Conservation (phyloP, 2,329 filamentous ascomycete genomes). For the Fusarium proliferatum region DNA sequence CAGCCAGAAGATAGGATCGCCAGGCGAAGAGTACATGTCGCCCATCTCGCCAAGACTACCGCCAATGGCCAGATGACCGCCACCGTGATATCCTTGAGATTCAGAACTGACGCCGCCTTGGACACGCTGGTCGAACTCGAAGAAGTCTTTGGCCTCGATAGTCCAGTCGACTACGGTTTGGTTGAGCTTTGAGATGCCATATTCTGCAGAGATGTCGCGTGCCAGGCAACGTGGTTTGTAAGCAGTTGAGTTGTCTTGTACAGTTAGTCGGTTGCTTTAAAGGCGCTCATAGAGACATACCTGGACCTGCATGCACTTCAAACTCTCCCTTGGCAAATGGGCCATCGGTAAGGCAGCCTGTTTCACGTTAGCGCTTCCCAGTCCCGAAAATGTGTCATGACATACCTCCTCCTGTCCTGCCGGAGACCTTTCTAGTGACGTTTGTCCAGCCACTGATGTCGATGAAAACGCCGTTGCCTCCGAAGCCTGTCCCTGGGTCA, state of each 20-base stretch:
- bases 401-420: neutral
- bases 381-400: accelerated
- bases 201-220: neutral
- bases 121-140: accelerated
- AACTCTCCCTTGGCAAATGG: neutral
- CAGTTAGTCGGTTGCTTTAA: accelerated
- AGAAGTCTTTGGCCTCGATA: neutral
- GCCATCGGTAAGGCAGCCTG: neutral
- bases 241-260: accelerated
- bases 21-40: neutral
- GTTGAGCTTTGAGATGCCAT: neutral
- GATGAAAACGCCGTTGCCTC: accelerated
- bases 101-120: neutral
- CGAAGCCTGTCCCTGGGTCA: accelerated
- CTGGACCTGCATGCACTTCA: neutral
- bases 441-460: neutral
- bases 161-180: neutral
- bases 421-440: accelerated
- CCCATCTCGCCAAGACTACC: neutral
- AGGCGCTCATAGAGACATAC: accelerated
- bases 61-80: neutral
- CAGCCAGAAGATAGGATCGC: neutral
- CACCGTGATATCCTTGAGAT: neutral
- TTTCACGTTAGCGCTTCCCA: accelerated
- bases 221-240: neutral